Evolutionary conservation across 257 asterid species (phyloP), one percentile per base, ranked within the genome.

Genomic region (Dorcoceras hygrometricum): DNA sequence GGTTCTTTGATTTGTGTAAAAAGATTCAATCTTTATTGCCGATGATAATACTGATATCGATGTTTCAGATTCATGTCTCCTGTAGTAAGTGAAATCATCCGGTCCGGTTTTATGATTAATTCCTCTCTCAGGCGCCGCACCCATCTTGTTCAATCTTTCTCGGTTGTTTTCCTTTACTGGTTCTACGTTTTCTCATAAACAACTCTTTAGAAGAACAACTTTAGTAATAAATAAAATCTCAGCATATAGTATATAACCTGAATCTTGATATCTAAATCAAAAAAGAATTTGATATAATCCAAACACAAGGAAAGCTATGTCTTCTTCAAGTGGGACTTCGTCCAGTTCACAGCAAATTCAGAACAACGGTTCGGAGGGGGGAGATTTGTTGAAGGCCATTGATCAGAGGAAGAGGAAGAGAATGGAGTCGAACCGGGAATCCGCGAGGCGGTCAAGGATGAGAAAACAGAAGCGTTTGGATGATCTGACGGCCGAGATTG

Each of bases 161-260:
- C 99, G 0, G 92, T 93, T 75, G 97, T 85, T 0, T 93, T 93
- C 69, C 96, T 93, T 62, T 90, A 90, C 82, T 90, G 99, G 99
- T 93, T 93, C 79, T 89, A 89, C 77, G 90, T 82, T 46, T 89
- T 89, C 61, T 92, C 98, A 82, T 82, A 75, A 81, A 18, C 61
- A 16, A 5, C 11, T 23, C 27, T 23, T 19, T 51, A 50, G 3
- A 39, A 34, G 12, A 39, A 39, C 7, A 11, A 12, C 50, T 39
- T 39, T 12, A 12, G 50, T 39, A 12, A 39, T 39, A 39, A 34
- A 34, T 31, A 34, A 8, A n/a, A 34, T 9, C 43, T 32, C 43
- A 9, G 8, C 43, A 34, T 34, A 34, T 9, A 34, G 43, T 34
- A 34, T 34, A 34, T 34, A 34, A 34, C n/a, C 18, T 39, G n/a